These are phyloP conservation scores for Raphidocelis subcapitata DNA, from an alignment of 139 green algal species.

Conservation along the genomic window DNA sequence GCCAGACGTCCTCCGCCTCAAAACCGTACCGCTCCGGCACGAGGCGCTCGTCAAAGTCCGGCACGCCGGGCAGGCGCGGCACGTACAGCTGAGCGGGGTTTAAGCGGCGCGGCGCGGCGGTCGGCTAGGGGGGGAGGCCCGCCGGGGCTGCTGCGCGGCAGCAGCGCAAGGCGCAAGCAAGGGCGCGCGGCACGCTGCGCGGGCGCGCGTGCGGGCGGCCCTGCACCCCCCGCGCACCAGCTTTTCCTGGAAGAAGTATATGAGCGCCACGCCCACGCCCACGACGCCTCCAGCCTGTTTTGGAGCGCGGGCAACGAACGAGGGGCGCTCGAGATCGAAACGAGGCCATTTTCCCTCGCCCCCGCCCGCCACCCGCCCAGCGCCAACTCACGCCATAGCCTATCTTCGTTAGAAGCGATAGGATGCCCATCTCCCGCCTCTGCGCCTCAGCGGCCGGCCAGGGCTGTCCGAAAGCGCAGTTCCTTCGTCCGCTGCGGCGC, in stretches of 20 bases:
- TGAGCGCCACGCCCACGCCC: conserved; percentile 50
- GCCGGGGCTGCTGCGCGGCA: background rate
- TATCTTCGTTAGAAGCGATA: no score
- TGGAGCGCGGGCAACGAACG: background rate
- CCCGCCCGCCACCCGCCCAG: no score
- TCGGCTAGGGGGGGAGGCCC: background rate
- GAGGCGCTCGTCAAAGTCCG: conserved; percentile 44
- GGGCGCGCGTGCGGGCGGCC: background rate
- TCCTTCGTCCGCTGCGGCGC: no score
- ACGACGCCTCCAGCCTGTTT: conserved; percentile 53
- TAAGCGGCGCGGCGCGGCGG: background rate
- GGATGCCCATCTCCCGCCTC: no score
- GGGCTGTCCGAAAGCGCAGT: no score
- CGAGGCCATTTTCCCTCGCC: no score
- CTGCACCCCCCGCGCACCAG: conserved; percentile 46
- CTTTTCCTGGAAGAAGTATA: conserved; percentile 82
- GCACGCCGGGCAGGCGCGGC: conserved; percentile 70
- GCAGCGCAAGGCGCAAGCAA: background rate
- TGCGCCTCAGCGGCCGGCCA: no score
- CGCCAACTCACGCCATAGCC: no score
- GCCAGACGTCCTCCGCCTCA: conserved; percentile 63
- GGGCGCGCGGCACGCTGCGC: background rate
- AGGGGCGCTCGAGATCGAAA: no score
- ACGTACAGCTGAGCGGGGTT: conserved; percentile 88
- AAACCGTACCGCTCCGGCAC: conserved; percentile 58